Conservation (phyloP, 2,329 filamentous ascomycete species). For the Trichoderma citrinoviride region DNA sequence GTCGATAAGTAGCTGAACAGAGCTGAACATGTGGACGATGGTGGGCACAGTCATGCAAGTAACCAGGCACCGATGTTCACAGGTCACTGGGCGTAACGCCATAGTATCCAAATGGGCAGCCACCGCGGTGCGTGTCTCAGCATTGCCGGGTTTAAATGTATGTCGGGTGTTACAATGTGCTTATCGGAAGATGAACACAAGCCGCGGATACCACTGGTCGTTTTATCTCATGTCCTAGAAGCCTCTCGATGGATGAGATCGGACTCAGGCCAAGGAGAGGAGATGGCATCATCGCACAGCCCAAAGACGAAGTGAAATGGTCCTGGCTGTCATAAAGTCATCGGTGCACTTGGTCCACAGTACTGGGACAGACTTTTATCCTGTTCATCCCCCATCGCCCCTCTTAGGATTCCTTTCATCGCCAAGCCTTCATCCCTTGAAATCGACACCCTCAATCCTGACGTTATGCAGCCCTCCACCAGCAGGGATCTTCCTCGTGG, state of each 20-base stretch:
- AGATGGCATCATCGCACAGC: too few species aligned
- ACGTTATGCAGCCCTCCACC: constrained; percentile 5
- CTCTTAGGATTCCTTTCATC: background rate
- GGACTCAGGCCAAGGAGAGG: too few species aligned
- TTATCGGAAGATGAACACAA: background rate
- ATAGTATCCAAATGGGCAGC: background rate
- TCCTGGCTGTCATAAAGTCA: too few species aligned
- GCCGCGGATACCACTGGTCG: background rate
- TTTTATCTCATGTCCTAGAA: background rate
- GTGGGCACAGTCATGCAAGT: constrained; percentile 6
- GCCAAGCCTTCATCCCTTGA: background rate
- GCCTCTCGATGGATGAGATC: too few species aligned
- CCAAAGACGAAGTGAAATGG: too few species aligned
- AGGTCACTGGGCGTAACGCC: background rate
- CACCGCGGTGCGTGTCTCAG: background rate
- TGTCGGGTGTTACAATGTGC: background rate
- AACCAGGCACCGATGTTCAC: constrained; percentile 6
- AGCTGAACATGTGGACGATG: background rate
- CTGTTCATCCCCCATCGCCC: too few species aligned
- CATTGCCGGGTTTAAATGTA: background rate
- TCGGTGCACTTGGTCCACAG: background rate
- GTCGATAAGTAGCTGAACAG: background rate
- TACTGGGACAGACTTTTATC: background rate
- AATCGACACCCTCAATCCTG: background rate
- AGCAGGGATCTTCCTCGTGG: constrained; percentile 2